Evolutionary conservation across 2,329 filamentous ascomycete genomes (phyloP), one percentile per base, ranked within the genome.

Genomic region (Colletotrichum noveboracense): DNA sequence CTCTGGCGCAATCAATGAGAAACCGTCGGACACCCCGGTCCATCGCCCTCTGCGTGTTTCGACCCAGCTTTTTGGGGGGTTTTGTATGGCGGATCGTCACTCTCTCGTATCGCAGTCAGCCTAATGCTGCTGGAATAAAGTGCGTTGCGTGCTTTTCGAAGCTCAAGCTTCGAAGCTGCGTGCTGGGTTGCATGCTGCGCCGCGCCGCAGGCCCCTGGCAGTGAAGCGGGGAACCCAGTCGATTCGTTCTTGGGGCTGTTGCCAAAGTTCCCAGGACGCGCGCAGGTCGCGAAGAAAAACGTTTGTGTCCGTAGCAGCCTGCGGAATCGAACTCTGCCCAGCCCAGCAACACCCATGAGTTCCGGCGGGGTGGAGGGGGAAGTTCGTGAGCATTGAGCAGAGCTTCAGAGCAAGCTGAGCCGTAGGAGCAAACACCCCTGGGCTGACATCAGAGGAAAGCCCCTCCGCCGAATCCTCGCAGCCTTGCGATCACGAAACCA

Each of bases 161-260:
- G 43, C 43, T 52, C 43, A 36, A 36, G 36, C 34, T 70, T 62
- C 34, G 21, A 52, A 66, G 61, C 61, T 64, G 58, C 58, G 12
- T 36, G 58, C 55, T 34, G 48, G 34, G n/a, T 69, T 28, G 28
- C 43, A 52, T 62, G 67, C 67, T 70, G 67, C 67, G 67, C 67
- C 67, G 34, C 56, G 67, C 67, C 30, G 34, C 34, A 62, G 36
- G 36, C 55, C 56, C 56, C 67, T 70, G 56, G 56, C 66, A 14
- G 36, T 24, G 71, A 73, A 75, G 73, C 73, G 73, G 73, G 73
- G 73, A 73, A 73, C 69, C 69, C 56, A 58, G 69, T 67, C 30
- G 21, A 28, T n/a, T 32, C 58, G 30, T 61, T 13, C 16, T 61
- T 52, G 43, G 43, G 43, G 43, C 43, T 52, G 43, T 32, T 61